Conservation (phyloP, 2,329 filamentous ascomycete species). For the Lasiodiplodia sp. region DNA sequence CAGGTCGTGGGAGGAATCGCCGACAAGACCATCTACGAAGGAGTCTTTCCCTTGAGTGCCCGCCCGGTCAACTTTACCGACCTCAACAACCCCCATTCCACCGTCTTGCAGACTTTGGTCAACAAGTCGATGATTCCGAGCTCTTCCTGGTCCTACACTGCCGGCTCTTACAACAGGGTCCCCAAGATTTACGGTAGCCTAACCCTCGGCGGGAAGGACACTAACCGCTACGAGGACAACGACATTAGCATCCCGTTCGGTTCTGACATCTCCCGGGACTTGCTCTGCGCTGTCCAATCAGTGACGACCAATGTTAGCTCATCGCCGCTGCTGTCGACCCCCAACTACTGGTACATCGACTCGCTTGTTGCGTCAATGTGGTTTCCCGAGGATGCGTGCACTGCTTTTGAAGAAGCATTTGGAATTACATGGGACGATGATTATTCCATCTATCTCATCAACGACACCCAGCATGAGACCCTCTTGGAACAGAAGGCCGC, state of each 20-base stretch:
- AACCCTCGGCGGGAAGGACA: conserved; percentile 50
- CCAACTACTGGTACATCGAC: conserved; percentile 45
- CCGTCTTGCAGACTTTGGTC: conserved; percentile 41
- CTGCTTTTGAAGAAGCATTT: conserved; percentile 46
- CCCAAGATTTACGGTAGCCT: conserved; percentile 43
- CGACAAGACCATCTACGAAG: conserved; percentile 47
- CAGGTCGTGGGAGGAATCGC: conserved; percentile 48
- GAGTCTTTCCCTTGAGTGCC: conserved; percentile 47
- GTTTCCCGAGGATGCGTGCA: conserved; percentile 46
- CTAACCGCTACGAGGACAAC: conserved; percentile 40
- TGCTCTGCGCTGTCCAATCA: conserved; percentile 39
- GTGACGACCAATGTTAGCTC: conserved; percentile 40
- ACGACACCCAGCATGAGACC: conserved; percentile 43
- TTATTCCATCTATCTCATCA: conserved; percentile 47
- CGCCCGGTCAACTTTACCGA: conserved; percentile 49
- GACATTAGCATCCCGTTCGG: conserved; percentile 40
- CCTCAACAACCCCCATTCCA: conserved; percentile 42
- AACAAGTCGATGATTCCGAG: conserved; percentile 45
- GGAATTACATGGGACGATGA: conserved; percentile 46
- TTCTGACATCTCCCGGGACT: conserved; percentile 39
- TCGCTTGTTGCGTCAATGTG: conserved; percentile 50
- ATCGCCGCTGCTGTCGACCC: conserved; percentile 40
- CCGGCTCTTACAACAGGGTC: conserved; percentile 44
- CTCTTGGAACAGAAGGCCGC: conserved; percentile 43
- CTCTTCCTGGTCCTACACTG: conserved; percentile 50